Base-by-base conservation (phyloP, 2,329 filamentous ascomycete genomes). In the Epichloe gansuensis region DNA sequence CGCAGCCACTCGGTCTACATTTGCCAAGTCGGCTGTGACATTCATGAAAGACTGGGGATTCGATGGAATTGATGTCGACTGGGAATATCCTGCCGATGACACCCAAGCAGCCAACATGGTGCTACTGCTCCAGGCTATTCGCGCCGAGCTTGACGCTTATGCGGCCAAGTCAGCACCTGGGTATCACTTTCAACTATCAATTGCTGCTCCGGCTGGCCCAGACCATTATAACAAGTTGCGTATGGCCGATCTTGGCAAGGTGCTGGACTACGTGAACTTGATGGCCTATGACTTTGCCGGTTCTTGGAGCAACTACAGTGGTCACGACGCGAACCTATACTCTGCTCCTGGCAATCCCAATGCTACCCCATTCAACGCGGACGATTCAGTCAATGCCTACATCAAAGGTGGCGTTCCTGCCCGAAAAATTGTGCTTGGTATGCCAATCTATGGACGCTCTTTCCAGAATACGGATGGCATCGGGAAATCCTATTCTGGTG, bases 231-330 rank as follows among this genome's bases (percentile, higher is more conserved):
- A 68, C 6, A 68, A 68, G 50, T 61, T 82, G 52, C 68, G 74
- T 49, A 65, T 82, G 35, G 55, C 57, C 13, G 66, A 68, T 3
- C 73, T 81, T 64, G 71, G 74, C 38, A 51, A 64, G 23, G 65
- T 74, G 11, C 63, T 82, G 23, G 80, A 82, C 63, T 73, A 72
- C 56, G 71, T 80, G 66, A 79, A 82, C 64, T 68, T 86, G n/a
- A 89, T 89, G 83, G 80, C 82, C 3, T 90, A 89, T 64, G 85
- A 90, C 68, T 89, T 71, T 64, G 75, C 84, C 5, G 87, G 86
- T n/a, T 79, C 77, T 13, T 94, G 85, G 83, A 78, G 81, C 58
- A 67, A 68, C 5, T 64, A 63, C 3, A 71, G 82, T 1, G 85
- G 81, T 1, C 86, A 93, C 66, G 76, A 84, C 59, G 80, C 87